These are phyloP conservation scores for Fraxinus platypoda DNA, from an alignment of 305 asterid genomes.

Conservation along the genomic window DNA sequence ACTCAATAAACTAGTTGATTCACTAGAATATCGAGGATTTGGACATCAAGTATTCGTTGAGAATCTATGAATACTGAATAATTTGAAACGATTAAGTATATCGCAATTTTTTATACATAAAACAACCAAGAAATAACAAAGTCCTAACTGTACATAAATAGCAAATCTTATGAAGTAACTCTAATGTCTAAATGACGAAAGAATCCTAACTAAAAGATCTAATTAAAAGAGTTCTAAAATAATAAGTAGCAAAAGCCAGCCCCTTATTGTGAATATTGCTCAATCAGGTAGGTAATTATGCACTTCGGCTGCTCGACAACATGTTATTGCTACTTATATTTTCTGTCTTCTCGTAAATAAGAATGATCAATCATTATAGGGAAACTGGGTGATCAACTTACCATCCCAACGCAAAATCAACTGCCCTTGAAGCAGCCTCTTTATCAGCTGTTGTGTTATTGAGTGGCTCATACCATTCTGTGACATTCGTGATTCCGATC, in stretches of 20 bases:
- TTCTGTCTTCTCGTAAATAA: not conserved
- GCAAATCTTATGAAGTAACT: too few species aligned
- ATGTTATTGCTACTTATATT: not conserved
- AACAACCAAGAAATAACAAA: too few species aligned
- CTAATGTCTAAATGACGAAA: too few species aligned
- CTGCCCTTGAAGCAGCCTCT: conserved; percentile 12
- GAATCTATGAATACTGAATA: not conserved
- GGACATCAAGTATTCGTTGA: not conserved
- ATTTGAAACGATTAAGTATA: too few species aligned
- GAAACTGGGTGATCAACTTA: not conserved
- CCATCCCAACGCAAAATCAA: conserved; percentile 22
- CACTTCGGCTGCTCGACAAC: not conserved
- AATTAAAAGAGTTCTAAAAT: too few species aligned
- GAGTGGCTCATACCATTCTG: conserved; percentile 12
- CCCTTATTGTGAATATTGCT: too few species aligned
- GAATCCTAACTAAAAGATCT: too few species aligned
- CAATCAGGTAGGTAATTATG: too few species aligned
- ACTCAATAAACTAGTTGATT: too few species aligned
- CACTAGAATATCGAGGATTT: not conserved
- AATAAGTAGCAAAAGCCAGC: too few species aligned
- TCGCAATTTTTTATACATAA: too few species aligned
- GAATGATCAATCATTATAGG: not conserved
- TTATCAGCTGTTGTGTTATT: not conserved
- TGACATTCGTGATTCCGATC: conserved; percentile 5
- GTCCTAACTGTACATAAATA: too few species aligned